Percentiles rank a stretch among this genome's conserved stretches.
phyloP scores from a whole-genome alignment of 163 green algal genomes.

The Chlamydomonas reinhardtii region DNA sequence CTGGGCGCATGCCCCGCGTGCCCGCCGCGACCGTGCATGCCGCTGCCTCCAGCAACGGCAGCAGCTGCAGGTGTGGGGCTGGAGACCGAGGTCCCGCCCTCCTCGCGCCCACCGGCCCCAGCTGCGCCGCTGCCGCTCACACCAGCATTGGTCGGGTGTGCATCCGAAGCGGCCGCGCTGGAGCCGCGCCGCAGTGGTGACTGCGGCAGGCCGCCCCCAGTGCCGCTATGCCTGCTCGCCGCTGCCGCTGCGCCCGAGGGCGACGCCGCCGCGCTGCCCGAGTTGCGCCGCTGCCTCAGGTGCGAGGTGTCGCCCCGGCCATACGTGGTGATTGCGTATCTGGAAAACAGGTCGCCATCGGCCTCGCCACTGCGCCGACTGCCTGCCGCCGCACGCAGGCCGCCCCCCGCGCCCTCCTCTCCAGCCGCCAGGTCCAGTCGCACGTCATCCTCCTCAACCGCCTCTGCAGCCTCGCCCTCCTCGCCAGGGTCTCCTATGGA shows the following conservation, averaged over 20 bases:
- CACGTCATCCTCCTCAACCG: slow-evolving; percentile 1
- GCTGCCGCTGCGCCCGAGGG: background rate
- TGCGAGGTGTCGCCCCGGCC: slow-evolving; percentile 33
- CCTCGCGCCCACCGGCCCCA: too few relatives aligned
- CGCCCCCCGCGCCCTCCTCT: background rate
- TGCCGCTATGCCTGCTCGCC: background rate
- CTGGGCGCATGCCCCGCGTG: too few relatives aligned
- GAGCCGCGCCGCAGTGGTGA: slow-evolving; percentile 31
- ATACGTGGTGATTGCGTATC: slow-evolving; percentile 53
- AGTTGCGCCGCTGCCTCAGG: slow-evolving; percentile 40
- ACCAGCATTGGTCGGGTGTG: too few relatives aligned
- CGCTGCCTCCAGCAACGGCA: too few relatives aligned
- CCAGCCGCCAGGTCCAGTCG: background rate
- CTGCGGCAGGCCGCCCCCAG: background rate
- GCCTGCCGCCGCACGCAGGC: too few relatives aligned
- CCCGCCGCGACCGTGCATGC: too few relatives aligned
- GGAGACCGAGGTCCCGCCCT: too few relatives aligned
- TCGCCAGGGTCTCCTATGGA: slow-evolving; percentile 10
- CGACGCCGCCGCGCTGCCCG: background rate
- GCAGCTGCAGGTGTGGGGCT: too few relatives aligned
- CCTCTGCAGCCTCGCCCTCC: background rate
- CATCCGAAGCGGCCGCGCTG: too few relatives aligned
- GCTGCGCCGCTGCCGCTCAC: too few relatives aligned
- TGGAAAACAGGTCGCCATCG: slow-evolving; percentile 47
- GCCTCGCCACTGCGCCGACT: background rate